Evolutionary conservation across 208 protist genomes (phyloP), one percentile per base, ranked within the genome.

Genomic region (Trypanosoma caninum): DNA sequence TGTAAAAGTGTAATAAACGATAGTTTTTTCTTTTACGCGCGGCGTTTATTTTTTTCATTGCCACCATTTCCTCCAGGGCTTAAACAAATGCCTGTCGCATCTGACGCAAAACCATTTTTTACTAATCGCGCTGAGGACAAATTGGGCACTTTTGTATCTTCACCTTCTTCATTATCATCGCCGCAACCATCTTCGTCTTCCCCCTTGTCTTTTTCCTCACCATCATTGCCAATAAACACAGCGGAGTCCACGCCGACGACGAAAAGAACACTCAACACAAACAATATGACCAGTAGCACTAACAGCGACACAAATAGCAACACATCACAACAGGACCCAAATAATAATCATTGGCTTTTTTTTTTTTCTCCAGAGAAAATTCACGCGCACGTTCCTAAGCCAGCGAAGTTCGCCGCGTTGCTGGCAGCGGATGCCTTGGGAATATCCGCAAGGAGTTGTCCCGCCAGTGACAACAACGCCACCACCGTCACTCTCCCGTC

Each of bases 101-200:
- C 70, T 0, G 84, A 91, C 50, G 80, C 80, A 11, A 74, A 62
- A 50, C 78, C 84, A 3, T 91, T 88, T n/a, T 65, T 55, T 44
- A 23, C 11, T 34, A 11, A 6, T 28, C 9, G 6, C 33, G 34
- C 25, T 33, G 40, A 34, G 7, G 38, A 11, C 14, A 7, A n/a
- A n/a, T n/a, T n/a, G n/a, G n/a, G 28, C 11, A 35, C 27, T 34
- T 46, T 27, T 27, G 1, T 5, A 5, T 42, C 5, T 23, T 22
- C 18, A 3, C 14, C 51, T 10, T 42, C 46, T 2, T 28, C 16
- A n/a, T 22, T 23, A 30, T 51, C 22, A 30, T 34, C 18, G 3
- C 33, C 46, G 13, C n/a, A n/a, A n/a, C n/a, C n/a, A n/a, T n/a
- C n/a, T n/a, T n/a, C n/a, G n/a, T n/a, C n/a, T n/a, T n/a, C n/a